These are phyloP conservation scores for Oryza longistaminata DNA, from an alignment of 176 grass and related monocot genomes.

Conservation along the genomic window DNA sequence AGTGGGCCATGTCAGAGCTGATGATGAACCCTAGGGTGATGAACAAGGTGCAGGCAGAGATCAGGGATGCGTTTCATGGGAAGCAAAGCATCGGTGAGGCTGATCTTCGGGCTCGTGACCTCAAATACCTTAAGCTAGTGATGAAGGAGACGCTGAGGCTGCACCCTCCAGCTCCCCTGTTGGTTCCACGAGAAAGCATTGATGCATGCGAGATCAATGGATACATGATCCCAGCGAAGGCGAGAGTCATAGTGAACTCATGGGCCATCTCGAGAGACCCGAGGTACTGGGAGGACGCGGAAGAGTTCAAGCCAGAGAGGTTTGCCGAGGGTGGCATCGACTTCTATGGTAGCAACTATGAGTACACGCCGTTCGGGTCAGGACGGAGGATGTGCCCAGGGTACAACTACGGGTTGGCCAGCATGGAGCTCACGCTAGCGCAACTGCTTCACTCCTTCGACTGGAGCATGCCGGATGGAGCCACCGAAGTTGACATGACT, in stretches of 20 bases:
- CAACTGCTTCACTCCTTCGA: slow-evolving; percentile 45
- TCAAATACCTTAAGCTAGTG: slow-evolving; percentile 39
- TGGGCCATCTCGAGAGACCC: slow-evolving; percentile 47
- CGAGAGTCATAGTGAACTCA: slow-evolving; percentile 48
- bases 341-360: slow-evolving; percentile 36
- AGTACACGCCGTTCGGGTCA: slow-evolving; percentile 37
- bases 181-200: slow-evolving; percentile 40
- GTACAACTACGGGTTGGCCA: slow-evolving; percentile 41
- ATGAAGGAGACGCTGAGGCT: slow-evolving; percentile 6
- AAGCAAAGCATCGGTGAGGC: slow-evolving; percentile 23
- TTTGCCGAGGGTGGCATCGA: slow-evolving; percentile 22
- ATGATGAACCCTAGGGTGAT: slow-evolving; percentile 31
- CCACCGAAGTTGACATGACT: slow-evolving; percentile 9
- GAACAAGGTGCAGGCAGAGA: slow-evolving; percentile 43
- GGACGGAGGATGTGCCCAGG: slow-evolving; percentile 46
- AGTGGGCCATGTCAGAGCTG: slow-evolving; percentile 56
- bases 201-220: slow-evolving; percentile 39
- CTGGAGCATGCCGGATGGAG: slow-evolving; percentile 39
- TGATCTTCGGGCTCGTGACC: not conserved
- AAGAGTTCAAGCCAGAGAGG: slow-evolving; percentile 51
- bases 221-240: slow-evolving; percentile 40
- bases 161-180: slow-evolving; percentile 22
- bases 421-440: slow-evolving; percentile 34
- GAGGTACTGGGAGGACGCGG: slow-evolving; percentile 32
- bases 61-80: slow-evolving; percentile 19